These are phyloP conservation scores for Graphilbum ipis-grandicollis DNA, from an alignment of 2,329 filamentous ascomycete species.

Conservation along the genomic window DNA sequence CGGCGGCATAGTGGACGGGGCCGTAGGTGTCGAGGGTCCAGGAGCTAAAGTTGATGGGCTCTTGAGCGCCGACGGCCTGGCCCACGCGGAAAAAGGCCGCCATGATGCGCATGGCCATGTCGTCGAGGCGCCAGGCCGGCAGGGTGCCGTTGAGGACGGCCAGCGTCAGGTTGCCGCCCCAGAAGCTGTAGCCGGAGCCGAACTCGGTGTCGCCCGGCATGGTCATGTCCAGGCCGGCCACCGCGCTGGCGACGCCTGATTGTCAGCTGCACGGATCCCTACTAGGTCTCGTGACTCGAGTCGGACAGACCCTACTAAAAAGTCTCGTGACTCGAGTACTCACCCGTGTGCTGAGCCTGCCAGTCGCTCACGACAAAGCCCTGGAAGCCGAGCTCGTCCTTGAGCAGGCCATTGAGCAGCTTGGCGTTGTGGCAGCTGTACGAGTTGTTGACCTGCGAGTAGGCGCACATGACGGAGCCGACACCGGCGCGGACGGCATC, in stretches of 20 bases:
- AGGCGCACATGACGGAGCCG: constrained; percentile 32
- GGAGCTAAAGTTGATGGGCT: constrained; percentile 65
- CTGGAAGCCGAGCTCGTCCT: constrained; percentile 40
- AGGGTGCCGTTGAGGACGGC: constrained; percentile 80
- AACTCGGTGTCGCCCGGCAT: constrained; percentile 77
- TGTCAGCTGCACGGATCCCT: too few relatives aligned
- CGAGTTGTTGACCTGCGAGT: constrained; percentile 55
- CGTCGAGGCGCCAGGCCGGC: constrained; percentile 73
- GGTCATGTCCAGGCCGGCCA: constrained; percentile 68
- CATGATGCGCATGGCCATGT: constrained; percentile 80
- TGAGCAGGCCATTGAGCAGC: constrained; percentile 49
- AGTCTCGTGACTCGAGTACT: background rate
- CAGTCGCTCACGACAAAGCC: constrained; percentile 11
- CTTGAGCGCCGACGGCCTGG: constrained; percentile 27
- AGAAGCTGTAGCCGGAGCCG: constrained; percentile 25
- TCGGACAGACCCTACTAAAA: too few relatives aligned
- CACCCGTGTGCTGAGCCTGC: constrained; percentile 35
- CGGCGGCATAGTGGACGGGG: constrained; percentile 45
- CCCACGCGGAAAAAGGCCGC: constrained; percentile 52
- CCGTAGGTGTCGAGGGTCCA: constrained; percentile 69
- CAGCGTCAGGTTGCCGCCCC: constrained; percentile 67
- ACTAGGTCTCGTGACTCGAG: too few relatives aligned
- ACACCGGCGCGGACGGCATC: constrained; percentile 41
- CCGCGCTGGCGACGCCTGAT: constrained; percentile 40
- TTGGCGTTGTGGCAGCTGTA: constrained; percentile 56